Percentiles rank a stretch among this genome's conserved stretches.
These are phyloP conservation scores for Massariosphaeria phaeospora DNA, from an alignment of 495 filamentous ascomycete species.

Conservation along the genomic window DNA sequence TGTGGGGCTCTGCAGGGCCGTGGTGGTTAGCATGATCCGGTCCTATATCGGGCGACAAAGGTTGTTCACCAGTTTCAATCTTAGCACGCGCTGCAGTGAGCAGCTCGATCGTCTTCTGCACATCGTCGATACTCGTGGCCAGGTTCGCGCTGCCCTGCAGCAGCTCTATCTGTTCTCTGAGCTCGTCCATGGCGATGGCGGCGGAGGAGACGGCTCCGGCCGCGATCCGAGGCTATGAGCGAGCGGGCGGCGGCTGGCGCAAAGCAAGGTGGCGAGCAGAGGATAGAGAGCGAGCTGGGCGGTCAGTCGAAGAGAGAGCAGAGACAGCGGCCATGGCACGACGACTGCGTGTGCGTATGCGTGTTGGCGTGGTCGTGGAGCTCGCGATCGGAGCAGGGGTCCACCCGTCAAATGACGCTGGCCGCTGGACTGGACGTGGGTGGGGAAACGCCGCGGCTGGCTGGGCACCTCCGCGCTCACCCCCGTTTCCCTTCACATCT, in stretches of 20 bases:
- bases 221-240: conserved; percentile 4
- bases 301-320: neutral
- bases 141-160: conserved; percentile 67
- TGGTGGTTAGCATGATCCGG: conserved; percentile 6
- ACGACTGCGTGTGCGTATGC: conserved; percentile 7
- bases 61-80: conserved; percentile 28
- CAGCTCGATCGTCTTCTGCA: conserved; percentile 73
- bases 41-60: no score
- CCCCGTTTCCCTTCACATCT: neutral
- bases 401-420: neutral
- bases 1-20: conserved; percentile 44
- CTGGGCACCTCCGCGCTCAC: neutral
- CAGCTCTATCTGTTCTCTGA: conserved; percentile 48
- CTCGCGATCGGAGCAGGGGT: conserved; percentile 7
- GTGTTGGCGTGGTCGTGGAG: conserved; percentile 7
- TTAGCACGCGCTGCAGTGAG: conserved; percentile 64
- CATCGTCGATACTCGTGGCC: conserved; percentile 64
- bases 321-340: neutral
- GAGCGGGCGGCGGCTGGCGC: neutral
- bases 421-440: conserved; percentile 25
- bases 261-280: neutral
- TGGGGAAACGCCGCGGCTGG: neutral
- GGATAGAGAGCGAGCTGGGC: neutral
- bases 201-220: conserved; percentile 6
- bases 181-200: conserved; percentile 55